Conservation (phyloP, 306 rosid genomes). For the Alnus glutinosa region DNA sequence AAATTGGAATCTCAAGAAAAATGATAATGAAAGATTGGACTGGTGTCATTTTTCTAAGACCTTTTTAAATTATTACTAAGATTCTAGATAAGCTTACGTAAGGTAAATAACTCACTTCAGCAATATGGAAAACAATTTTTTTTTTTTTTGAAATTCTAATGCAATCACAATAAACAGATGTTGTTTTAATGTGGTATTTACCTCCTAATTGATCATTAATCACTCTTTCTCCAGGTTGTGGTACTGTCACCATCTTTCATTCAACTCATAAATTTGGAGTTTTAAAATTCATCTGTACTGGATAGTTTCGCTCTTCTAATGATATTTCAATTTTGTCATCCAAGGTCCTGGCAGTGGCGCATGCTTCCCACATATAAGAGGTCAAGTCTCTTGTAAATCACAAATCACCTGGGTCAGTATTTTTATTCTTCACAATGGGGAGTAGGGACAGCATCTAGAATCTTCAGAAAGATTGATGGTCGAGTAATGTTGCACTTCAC, state of each 20-base stretch:
- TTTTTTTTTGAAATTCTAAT: neutral
- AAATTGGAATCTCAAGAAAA: neutral
- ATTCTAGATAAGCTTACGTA: neutral
- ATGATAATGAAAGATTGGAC: neutral
- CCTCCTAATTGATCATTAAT: neutral
- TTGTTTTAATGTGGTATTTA: neutral
- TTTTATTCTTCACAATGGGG: neutral
- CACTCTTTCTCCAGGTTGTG: neutral
- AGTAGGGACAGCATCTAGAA: neutral
- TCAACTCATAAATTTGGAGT: neutral
- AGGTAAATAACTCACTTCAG: neutral
- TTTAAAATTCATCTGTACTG: neutral
- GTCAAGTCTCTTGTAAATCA: neutral
- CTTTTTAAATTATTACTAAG: neutral
- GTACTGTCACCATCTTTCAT: neutral
- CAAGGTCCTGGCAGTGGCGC: slow-evolving; percentile 27
- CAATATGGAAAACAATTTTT: neutral
- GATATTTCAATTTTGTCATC: slow-evolving; percentile 27
- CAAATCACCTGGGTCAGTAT: neutral
- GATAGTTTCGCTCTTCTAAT: neutral
- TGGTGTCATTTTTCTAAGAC: neutral
- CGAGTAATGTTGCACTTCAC: too few species aligned
- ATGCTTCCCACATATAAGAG: slow-evolving; percentile 9
- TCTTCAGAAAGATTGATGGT: neutral
- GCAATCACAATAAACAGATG: neutral